Percentiles rank a stretch among this genome's conserved stretches.
Evolutionary conservation across 257 asterid species (phyloP).

Genomic region (Striga asiatica): DNA sequence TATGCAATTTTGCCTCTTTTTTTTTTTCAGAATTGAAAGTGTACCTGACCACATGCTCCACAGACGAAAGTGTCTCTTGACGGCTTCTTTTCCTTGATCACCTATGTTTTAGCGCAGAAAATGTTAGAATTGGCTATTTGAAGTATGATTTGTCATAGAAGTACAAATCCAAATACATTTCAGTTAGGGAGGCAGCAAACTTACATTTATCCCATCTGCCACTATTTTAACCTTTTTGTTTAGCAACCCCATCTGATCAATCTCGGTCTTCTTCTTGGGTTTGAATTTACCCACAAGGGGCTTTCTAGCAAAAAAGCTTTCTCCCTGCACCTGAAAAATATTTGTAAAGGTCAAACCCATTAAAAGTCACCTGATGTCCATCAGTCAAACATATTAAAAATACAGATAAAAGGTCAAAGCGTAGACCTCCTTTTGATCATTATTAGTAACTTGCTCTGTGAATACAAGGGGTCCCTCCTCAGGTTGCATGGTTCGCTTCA

Average conservation of each 20-base stretch:
- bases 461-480: constrained; percentile 36
- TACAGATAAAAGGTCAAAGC: not conserved
- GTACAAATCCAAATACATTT: not conserved
- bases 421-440: constrained; percentile 55
- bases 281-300: constrained; percentile 52
- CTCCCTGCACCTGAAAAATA: constrained; percentile 46
- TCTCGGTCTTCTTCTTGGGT: constrained; percentile 65
- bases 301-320: constrained; percentile 38
- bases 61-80: constrained; percentile 96
- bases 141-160: not conserved
- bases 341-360: not conserved
- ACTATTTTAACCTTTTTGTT: constrained; percentile 72
- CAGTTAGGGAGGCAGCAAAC: constrained; percentile 17
- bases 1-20: too few relatives aligned
- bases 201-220: constrained; percentile 83
- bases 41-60: constrained; percentile 99
- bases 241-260: constrained; percentile 42
- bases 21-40: constrained; percentile 12
- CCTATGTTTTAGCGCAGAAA: constrained; percentile 37
- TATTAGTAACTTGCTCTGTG: constrained; percentile 32
- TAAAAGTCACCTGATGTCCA: too few relatives aligned
- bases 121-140: constrained; percentile 5
- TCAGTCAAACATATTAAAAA: too few relatives aligned
- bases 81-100: constrained; percentile 81
- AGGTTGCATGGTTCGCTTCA: constrained; percentile 40